Evolutionary conservation across 345 rosid species (phyloP).

Genomic region (Boechera stricta): DNA sequence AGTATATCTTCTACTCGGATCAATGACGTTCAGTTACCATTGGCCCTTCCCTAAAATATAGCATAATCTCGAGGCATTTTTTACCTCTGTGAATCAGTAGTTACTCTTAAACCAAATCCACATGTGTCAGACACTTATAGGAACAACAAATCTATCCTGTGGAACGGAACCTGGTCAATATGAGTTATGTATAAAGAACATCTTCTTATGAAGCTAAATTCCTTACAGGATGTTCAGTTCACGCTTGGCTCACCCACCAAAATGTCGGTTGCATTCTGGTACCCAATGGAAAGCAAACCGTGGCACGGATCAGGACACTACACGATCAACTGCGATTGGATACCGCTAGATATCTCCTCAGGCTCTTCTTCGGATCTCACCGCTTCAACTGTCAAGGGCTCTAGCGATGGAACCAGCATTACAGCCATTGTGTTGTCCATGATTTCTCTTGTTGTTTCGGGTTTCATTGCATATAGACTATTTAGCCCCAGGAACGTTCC

Average conservation of each 20-base stretch:
- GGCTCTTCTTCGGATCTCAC: conserved; percentile 48
- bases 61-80: not conserved
- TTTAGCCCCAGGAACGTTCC: conserved; percentile 45
- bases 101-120: conserved; percentile 5
- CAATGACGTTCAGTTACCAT: conserved; percentile 4
- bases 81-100: conserved; percentile 17
- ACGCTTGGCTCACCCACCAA: conserved; percentile 68
- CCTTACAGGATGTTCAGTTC: conserved; percentile 86
- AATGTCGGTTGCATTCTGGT: conserved; percentile 95
- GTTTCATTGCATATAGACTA: conserved; percentile 65
- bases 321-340: conserved; percentile 87
- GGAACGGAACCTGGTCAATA: not conserved
- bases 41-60: not conserved
- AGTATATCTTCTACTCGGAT: conserved; percentile 35
- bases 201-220: not conserved
- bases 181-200: conserved; percentile 8
- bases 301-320: conserved; percentile 95
- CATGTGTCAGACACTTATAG: not conserved
- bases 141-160: not conserved
- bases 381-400: conserved; percentile 46
- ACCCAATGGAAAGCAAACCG: conserved; percentile 72
- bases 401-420: conserved; percentile 60
- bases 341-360: conserved; percentile 62
- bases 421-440: conserved; percentile 70
- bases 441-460: conserved; percentile 61